Conservation (phyloP, 202 grass and related monocot genomes). For the Zizania palustris region DNA sequence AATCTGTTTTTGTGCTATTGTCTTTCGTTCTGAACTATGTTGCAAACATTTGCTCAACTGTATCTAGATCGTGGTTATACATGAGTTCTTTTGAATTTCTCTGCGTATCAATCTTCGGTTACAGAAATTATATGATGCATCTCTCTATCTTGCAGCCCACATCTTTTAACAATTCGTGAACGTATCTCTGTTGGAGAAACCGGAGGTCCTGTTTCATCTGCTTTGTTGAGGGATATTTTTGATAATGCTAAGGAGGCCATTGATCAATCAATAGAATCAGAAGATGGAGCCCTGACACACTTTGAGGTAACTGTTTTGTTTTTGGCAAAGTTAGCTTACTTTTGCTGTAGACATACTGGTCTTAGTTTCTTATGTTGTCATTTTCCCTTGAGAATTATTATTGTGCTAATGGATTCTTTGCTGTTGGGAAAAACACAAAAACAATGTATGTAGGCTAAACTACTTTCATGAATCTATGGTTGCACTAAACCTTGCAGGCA, state of each 20-base stretch:
- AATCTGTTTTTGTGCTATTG: no score
- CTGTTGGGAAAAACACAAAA: not conserved
- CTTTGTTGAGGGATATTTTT: constrained; percentile 45
- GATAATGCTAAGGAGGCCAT: constrained; percentile 38
- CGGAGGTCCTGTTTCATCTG: constrained; percentile 55
- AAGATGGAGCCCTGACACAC: constrained; percentile 81
- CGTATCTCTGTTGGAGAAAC: constrained; percentile 73
- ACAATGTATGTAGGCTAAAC: not conserved
- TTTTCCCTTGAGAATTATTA: not conserved
- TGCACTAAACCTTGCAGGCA: not conserved
- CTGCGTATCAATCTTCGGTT: not conserved
- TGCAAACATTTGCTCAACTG: no score
- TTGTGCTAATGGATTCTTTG: not conserved
- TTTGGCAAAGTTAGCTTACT: not conserved
- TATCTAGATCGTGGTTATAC: not conserved
- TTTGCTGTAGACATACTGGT: no score
- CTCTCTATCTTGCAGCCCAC: constrained; percentile 9
- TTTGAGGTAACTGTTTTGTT: constrained; percentile 67
- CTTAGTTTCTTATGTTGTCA: no score
- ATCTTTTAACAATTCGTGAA: constrained; percentile 80
- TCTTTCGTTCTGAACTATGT: no score
- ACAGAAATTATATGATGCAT: no score
- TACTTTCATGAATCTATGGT: not conserved
- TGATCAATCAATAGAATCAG: constrained; percentile 68
- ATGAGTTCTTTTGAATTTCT: not conserved